Conservation (phyloP, 2,329 filamentous ascomycete species). For the Ampelomyces quisqualis region DNA sequence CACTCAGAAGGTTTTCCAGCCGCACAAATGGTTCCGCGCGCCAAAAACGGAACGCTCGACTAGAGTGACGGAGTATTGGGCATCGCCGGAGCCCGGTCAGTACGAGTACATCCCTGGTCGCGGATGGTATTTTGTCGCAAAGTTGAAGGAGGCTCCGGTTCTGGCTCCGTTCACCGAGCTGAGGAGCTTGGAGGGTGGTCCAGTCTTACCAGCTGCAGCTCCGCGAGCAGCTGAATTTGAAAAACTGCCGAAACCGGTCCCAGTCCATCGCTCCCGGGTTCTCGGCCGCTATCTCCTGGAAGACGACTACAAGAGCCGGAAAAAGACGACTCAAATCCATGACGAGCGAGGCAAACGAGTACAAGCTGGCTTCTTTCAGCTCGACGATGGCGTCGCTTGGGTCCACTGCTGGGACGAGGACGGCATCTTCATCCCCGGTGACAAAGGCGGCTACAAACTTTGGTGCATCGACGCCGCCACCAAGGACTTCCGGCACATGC, state of each 20-base stretch:
- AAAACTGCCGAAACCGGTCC: slow-evolving; percentile 36
- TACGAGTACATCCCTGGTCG: slow-evolving; percentile 54
- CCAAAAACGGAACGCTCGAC: slow-evolving; percentile 43
- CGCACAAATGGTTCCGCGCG: slow-evolving; percentile 52
- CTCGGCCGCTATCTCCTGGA: slow-evolving; percentile 53
- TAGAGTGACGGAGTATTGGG: slow-evolving; percentile 51
- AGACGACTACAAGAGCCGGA: slow-evolving; percentile 51
- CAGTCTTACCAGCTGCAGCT: slow-evolving; percentile 10
- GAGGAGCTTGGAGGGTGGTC: slow-evolving; percentile 24
- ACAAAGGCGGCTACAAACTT: slow-evolving; percentile 45
- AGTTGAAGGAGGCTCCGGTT: slow-evolving; percentile 38
- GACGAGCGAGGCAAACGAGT: slow-evolving; percentile 43
- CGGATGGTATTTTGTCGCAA: slow-evolving; percentile 53
- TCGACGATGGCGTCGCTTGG: slow-evolving; percentile 53
- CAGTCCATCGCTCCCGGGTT: slow-evolving; percentile 52
- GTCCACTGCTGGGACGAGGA: slow-evolving; percentile 53
- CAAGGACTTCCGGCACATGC: slow-evolving; percentile 43
- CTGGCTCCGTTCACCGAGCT: slow-evolving; percentile 17
- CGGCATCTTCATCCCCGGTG: slow-evolving; percentile 53
- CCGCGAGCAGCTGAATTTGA: slow-evolving; percentile 19
- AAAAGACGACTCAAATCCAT: slow-evolving; percentile 46
- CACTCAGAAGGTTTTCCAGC: slow-evolving; percentile 51
- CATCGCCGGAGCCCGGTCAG: slow-evolving; percentile 49
- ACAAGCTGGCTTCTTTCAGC: slow-evolving; percentile 50
- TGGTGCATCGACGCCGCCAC: slow-evolving; percentile 50